A percentile compares a stretch with the other conserved stretches of the same genome.
These are phyloP conservation scores for Globisporangium spiculum DNA, from an alignment of 352 stramenopile species.

Conservation along the genomic window DNA sequence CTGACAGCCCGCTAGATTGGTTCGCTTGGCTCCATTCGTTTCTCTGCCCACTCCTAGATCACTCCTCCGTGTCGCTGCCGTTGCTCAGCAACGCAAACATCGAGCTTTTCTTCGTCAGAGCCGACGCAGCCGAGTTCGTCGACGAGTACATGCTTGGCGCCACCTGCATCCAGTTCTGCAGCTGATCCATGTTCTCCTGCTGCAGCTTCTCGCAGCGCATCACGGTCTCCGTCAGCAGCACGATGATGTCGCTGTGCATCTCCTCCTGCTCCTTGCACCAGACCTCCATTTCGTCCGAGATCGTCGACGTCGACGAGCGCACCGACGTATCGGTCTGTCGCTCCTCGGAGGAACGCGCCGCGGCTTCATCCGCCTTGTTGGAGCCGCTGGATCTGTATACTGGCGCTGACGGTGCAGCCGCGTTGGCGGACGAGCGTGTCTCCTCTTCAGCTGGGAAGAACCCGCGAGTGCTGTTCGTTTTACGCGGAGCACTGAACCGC, in stretches of 20 bases:
- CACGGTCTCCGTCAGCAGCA: constrained; percentile 80
- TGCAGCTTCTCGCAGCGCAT: constrained; percentile 78
- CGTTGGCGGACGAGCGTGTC: background rate
- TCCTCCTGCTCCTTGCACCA: constrained; percentile 83
- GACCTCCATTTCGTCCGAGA: constrained; percentile 76
- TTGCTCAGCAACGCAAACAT: constrained; percentile 7
- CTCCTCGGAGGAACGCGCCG: constrained; percentile 23
- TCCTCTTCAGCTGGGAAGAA: constrained; percentile 19
- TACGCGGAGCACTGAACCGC: background rate
- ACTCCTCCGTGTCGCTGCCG: constrained; percentile 15
- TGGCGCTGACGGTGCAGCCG: background rate
- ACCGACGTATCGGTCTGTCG: constrained; percentile 43
- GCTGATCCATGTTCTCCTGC: constrained; percentile 79
- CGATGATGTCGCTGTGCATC: constrained; percentile 80
- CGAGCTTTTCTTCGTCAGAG: constrained; percentile 16
- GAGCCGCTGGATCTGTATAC: background rate
- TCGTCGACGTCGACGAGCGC: constrained; percentile 49
- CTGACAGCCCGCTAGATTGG: background rate
- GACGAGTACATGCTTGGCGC: constrained; percentile 33
- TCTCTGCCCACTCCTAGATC: background rate
- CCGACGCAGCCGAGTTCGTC: constrained; percentile 5
- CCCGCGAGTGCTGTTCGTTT: background rate
- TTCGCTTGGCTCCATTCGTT: background rate
- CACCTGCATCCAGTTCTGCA: constrained; percentile 82
- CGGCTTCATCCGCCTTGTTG: constrained; percentile 3